These are phyloP conservation scores for Thielaviopsis ethacetica DNA, from an alignment of 2,329 filamentous ascomycete genomes.

Conservation along the genomic window DNA sequence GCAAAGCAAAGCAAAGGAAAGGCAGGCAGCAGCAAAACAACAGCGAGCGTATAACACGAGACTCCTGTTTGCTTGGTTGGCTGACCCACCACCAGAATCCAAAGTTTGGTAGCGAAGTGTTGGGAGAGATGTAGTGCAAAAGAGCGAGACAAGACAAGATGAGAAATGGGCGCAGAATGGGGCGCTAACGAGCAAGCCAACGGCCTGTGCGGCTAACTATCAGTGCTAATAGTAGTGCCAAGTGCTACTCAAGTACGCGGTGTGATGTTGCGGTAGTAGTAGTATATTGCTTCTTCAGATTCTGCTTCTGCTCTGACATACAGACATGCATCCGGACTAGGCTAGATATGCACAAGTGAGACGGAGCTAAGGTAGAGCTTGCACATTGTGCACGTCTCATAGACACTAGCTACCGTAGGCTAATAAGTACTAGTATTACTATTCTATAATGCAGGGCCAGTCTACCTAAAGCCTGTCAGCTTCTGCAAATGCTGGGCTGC, in stretches of 20 bases:
- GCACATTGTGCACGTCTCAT: not conserved
- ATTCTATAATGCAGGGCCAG: not conserved
- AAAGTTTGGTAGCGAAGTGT: not conserved
- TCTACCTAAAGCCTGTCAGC: not conserved
- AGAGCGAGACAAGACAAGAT: not conserved
- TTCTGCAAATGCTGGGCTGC: not conserved
- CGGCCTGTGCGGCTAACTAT: no score
- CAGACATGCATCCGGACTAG: not conserved
- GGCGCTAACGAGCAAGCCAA: no score
- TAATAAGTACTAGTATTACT: not conserved
- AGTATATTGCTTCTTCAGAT: not conserved
- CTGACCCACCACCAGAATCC: not conserved
- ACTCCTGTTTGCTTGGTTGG: not conserved
- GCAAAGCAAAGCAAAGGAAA: conserved; percentile 8
- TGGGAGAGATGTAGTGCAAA: not conserved
- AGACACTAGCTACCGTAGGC: not conserved
- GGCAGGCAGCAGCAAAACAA: conserved; percentile 1
- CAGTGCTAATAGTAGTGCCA: no score
- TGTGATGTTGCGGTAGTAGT: not conserved
- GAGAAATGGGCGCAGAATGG: not conserved
- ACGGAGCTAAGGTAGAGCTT: not conserved
- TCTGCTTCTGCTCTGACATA: not conserved
- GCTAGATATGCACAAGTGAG: not conserved
- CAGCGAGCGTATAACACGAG: not conserved
- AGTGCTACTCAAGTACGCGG: no score